phyloP scores from a whole-genome alignment of 148 eudicot genomes.

The Chenopodium album region DNA sequence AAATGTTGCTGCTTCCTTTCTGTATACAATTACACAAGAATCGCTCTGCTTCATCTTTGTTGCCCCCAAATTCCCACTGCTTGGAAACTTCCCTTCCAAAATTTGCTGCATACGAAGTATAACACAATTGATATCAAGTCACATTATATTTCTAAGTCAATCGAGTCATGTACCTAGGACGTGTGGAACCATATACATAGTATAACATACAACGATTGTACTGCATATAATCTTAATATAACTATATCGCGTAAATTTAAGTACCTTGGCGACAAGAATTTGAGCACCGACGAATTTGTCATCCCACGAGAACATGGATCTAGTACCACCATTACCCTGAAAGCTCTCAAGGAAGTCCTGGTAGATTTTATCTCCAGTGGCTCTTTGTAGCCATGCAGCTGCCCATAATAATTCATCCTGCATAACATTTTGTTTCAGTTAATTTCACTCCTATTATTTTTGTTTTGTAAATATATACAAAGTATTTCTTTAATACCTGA shows the following conservation, averaged over 20 bases:
- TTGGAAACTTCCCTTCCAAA: constrained; percentile 23
- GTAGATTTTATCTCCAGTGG: constrained; percentile 32
- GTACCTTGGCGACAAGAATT: constrained; percentile 42
- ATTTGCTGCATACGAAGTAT: constrained; percentile 13
- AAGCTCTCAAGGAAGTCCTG: constrained; percentile 1
- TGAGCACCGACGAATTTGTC: constrained; percentile 57
- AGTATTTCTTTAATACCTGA: constrained; percentile 24
- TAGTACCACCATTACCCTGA: constrained; percentile 30
- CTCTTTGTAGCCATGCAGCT: constrained; percentile 46
- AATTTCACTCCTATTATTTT: background rate
- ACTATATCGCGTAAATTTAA: too few relatives aligned
- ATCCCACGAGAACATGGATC: constrained; percentile 57
- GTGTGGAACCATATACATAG: background rate
- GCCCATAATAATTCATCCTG: constrained; percentile 61
- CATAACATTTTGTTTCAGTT: background rate
- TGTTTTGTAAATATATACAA: background rate
- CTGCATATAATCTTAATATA: too few relatives aligned
- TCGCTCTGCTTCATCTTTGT: constrained; percentile 34
- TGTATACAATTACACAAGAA: constrained; percentile 48
- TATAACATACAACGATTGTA: too few relatives aligned
- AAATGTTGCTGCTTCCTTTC: constrained; percentile 39
- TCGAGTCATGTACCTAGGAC: too few relatives aligned
- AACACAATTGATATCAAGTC: too few relatives aligned
- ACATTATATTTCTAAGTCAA: background rate
- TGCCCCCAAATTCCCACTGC: constrained; percentile 3